phyloP scores from a whole-genome alignment of 345 rosid species.

The Turnera subulata region DNA sequence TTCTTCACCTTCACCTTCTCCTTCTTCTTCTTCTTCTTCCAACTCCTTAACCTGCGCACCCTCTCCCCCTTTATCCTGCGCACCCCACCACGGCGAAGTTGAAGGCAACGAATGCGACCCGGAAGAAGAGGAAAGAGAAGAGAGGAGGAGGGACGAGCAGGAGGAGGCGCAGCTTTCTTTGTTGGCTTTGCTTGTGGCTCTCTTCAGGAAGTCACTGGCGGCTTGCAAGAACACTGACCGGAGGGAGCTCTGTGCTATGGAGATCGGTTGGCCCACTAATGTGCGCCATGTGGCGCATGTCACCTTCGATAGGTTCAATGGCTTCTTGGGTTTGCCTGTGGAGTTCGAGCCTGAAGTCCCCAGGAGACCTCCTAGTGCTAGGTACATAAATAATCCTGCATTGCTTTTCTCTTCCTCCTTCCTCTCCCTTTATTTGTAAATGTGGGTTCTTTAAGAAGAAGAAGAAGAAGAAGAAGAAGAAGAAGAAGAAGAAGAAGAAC shows the following conservation, averaged over 20 bases:
- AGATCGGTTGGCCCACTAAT: conserved; percentile 30
- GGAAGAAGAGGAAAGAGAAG: conserved; percentile 15
- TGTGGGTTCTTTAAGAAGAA: not conserved
- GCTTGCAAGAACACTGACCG: conserved; percentile 24
- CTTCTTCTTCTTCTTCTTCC: conserved; percentile 32
- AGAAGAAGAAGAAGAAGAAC: no score
- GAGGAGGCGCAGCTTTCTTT: conserved; percentile 29
- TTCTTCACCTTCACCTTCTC: conserved; percentile 32
- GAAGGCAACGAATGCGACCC: conserved; percentile 13
- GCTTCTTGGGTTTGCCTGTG: conserved; percentile 34
- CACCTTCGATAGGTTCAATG: conserved; percentile 33
- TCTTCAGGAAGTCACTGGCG: conserved; percentile 25
- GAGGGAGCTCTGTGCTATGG: conserved; percentile 31
- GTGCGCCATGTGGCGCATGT: conserved; percentile 36
- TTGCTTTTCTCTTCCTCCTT: not conserved
- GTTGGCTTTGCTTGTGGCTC: conserved; percentile 23
- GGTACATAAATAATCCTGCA: conserved; percentile 27
- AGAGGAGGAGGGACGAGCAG: conserved; percentile 21
- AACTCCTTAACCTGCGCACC: conserved; percentile 19
- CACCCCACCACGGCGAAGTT: conserved; percentile 16
- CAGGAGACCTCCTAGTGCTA: conserved; percentile 32
- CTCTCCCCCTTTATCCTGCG: conserved; percentile 28
- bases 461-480: no score
- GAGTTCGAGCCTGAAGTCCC: conserved; percentile 37
- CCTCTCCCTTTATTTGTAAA: not conserved